Conservation (phyloP, 2,329 filamentous ascomycete species). For the Penicillium sp. region DNA sequence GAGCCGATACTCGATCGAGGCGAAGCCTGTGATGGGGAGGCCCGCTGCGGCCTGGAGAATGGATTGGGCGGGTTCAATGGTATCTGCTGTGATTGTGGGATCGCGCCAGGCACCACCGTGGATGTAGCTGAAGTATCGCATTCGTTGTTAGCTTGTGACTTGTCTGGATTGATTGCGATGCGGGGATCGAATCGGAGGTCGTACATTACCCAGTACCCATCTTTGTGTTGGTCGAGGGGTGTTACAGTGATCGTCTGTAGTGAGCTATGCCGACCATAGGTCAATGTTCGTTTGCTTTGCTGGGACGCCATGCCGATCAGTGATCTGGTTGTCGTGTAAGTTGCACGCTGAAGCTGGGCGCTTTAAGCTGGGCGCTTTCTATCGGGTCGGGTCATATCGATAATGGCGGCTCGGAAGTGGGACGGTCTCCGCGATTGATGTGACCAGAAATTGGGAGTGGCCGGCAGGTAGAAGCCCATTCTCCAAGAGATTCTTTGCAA, state of each 20-base stretch:
- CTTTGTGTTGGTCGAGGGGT: constrained; percentile 17
- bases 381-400: constrained; percentile 5
- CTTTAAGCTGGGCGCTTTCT: background rate
- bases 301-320: constrained; percentile 29
- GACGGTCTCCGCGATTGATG: constrained; percentile 1
- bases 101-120: constrained; percentile 55
- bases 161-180: background rate
- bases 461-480: too few relatives aligned
- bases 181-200: constrained; percentile 4
- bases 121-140: constrained; percentile 38
- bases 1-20: constrained; percentile 51
- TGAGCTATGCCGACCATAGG: constrained; percentile 31
- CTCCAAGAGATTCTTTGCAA: background rate
- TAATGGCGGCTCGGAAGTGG: constrained; percentile 1
- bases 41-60: constrained; percentile 30
- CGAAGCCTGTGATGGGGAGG: constrained; percentile 41
- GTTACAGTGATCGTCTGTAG: constrained; percentile 40
- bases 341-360: background rate
- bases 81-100: constrained; percentile 39
- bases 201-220: constrained; percentile 46
- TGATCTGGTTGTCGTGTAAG: constrained; percentile 10
- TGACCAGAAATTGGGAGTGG: background rate
- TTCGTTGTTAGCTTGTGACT: constrained; percentile 4
- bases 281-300: constrained; percentile 20
- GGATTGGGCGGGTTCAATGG: constrained; percentile 39